Conservation (phyloP, 73 alveolate species). For the Breviolum minutum region DNA sequence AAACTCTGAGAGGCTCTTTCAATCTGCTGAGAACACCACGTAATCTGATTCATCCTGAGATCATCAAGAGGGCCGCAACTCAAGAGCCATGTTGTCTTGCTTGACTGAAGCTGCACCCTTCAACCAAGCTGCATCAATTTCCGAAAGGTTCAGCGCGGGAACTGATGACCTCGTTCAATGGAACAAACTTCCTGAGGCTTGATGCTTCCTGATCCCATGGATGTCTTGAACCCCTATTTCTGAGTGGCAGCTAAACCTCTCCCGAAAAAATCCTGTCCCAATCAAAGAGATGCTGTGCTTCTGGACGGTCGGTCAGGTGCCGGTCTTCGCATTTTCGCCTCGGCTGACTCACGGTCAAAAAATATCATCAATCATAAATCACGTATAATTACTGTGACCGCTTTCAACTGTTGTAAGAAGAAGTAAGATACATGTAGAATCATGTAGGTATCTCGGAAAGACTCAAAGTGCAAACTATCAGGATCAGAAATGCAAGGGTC, state of each 20-base stretch:
- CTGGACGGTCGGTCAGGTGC: constrained; percentile 62
- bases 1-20: neutral
- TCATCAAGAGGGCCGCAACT: neutral
- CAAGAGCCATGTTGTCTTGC: neutral
- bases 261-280: neutral
- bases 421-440: neutral
- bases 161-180: constrained; percentile 25
- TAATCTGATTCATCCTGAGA: constrained; percentile 28
- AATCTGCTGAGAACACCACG: constrained; percentile 6
- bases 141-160: constrained; percentile 71
- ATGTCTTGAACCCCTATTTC: too few species aligned
- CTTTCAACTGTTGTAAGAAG: neutral
- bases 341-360: neutral
- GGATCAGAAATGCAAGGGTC: neutral
- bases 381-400: neutral
- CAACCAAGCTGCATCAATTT: constrained; percentile 31
- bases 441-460: neutral
- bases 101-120: neutral
- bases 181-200: neutral
- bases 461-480: neutral
- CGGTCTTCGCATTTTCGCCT: constrained; percentile 84
- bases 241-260: too few species aligned
- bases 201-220: too few species aligned
- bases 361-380: too few species aligned
- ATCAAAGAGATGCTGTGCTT: neutral